phyloP scores from a whole-genome alignment of 2,329 filamentous ascomycete species.

The Ilyonectria mors-panacis region DNA sequence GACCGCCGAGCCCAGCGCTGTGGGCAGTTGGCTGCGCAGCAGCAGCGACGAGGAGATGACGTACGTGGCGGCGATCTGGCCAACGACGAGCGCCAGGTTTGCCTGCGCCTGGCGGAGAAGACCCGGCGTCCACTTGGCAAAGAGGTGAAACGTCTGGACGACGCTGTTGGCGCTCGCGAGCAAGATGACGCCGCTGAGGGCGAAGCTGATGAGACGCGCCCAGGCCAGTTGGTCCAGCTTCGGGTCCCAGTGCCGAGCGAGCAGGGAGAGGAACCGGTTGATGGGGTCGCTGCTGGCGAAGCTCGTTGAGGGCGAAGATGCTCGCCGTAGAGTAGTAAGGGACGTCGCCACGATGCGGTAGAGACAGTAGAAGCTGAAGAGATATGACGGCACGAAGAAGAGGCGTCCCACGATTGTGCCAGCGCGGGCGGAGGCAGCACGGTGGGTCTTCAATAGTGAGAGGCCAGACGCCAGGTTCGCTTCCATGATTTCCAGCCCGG shows the following conservation, averaged over 20 bases:
- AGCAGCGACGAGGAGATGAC: constrained; percentile 86
- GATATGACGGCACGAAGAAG: constrained; percentile 73
- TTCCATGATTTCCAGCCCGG: constrained; percentile 86
- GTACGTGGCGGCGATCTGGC: constrained; percentile 87
- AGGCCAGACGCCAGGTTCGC: constrained; percentile 77
- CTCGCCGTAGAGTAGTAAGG: constrained; percentile 76
- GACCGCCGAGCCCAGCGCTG: constrained; percentile 82
- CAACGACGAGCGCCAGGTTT: constrained; percentile 83
- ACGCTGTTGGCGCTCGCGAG: constrained; percentile 85
- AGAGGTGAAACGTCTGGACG: constrained; percentile 87
- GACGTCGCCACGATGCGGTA: constrained; percentile 84
- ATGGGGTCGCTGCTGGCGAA: constrained; percentile 85
- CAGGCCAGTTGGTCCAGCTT: constrained; percentile 86
- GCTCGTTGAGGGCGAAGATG: constrained; percentile 56
- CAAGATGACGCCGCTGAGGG: constrained; percentile 86
- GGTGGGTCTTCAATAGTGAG: constrained; percentile 72
- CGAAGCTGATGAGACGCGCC: constrained; percentile 88
- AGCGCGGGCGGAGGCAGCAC: constrained; percentile 75
- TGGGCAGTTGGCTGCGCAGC: constrained; percentile 82
- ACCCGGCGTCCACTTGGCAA: constrained; percentile 80
- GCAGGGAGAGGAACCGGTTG: constrained; percentile 83
- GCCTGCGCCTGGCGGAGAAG: constrained; percentile 82
- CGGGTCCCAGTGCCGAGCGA: constrained; percentile 88
- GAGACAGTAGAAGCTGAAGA: constrained; percentile 86
- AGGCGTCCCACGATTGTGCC: constrained; percentile 77